Conservation (phyloP, 495 filamentous ascomycete genomes). For the Trichoderma gamsii region DNA sequence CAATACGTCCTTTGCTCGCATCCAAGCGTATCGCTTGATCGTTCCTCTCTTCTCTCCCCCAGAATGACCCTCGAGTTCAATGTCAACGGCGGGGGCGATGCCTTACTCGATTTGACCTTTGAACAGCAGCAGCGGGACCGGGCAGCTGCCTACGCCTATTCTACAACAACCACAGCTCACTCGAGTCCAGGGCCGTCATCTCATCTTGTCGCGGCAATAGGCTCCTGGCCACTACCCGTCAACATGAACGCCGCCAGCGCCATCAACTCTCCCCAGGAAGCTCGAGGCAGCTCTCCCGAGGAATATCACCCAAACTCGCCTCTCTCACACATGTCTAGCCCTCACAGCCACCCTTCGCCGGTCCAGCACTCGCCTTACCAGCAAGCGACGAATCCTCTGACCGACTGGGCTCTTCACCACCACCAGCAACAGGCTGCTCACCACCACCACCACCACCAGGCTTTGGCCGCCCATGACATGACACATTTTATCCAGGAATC, state of each 20-base stretch:
- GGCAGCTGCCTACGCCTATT: constrained; percentile 2
- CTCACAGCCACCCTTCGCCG: constrained; percentile 29
- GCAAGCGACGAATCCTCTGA: constrained; percentile 34
- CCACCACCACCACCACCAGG: constrained; percentile 32
- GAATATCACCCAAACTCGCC: constrained; percentile 43
- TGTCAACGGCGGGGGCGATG: constrained; percentile 43
- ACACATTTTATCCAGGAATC: constrained; percentile 47
- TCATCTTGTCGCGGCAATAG: constrained; percentile 29
- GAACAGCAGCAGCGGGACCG: constrained; percentile 44
- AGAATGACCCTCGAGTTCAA: constrained; percentile 54
- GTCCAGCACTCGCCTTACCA: constrained; percentile 45
- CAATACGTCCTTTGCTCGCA: constrained; percentile 35
- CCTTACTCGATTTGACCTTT: constrained; percentile 49
- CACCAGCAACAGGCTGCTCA: constrained; percentile 40
- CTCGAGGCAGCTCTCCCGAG: constrained; percentile 31
- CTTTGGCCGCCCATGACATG: constrained; percentile 45
- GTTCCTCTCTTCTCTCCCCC: constrained; percentile 32
- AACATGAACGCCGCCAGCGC: constrained; percentile 31
- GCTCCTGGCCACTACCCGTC: constrained; percentile 38
- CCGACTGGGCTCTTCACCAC: constrained; percentile 50
- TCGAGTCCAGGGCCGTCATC: constrained; percentile 8
- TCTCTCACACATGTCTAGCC: constrained; percentile 34
- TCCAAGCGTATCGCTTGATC: constrained; percentile 16
- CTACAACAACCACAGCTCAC: constrained; percentile 5
- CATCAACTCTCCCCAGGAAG: background rate